Evolutionary conservation across 225 moss, liverwort and hornwort genomes (phyloP), one percentile per base, ranked within the genome.

Genomic region (Sphagnum contortum): DNA sequence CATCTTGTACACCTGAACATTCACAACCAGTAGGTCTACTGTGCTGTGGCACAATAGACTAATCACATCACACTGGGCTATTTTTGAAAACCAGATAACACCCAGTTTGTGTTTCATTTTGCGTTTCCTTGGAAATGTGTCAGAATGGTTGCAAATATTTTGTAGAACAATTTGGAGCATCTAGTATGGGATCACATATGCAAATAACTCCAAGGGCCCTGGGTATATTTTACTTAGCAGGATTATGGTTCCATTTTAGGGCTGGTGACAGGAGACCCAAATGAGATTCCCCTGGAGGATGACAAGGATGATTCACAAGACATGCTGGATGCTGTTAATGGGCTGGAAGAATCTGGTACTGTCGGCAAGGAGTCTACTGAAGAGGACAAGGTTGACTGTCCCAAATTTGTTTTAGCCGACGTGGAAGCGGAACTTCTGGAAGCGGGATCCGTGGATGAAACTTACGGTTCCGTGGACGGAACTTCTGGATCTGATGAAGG

Each of bases 281-380:
- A 89, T 70, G 91, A 95, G 69, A 86, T 92, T 72, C 72, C 45
- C 68, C 69, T 94, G 8, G 85, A 85, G 57, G 91, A 87, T 60
- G 91, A 82, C 10, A 83, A 80, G 6, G 81, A 76, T 64, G 71
- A 49, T 12, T 71, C 74, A 66, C 60, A 69, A 66, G 64, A 58
- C 45, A 73, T 66, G 0, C 63, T 68, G 50, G 80, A 82, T 74
- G 86, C 75, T 72, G 69, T 71, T 48, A 81, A 82, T 69, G 90
- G 81, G 73, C 59, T 80, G 51, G 86, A 81, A 29, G 65, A 60
- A 47, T 64, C 66, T 51, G 47, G 56, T n/a, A n/a, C n/a, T n/a
- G n/a, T n/a, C n/a, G n/a, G n/a, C n/a, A n/a, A n/a, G n/a, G n/a
- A n/a, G n/a, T n/a, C n/a, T n/a, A n/a, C n/a, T n/a, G n/a, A n/a